phyloP scores from a whole-genome alignment of 2,329 filamentous ascomycete genomes.

The Paraconiothyrium brasiliense region DNA sequence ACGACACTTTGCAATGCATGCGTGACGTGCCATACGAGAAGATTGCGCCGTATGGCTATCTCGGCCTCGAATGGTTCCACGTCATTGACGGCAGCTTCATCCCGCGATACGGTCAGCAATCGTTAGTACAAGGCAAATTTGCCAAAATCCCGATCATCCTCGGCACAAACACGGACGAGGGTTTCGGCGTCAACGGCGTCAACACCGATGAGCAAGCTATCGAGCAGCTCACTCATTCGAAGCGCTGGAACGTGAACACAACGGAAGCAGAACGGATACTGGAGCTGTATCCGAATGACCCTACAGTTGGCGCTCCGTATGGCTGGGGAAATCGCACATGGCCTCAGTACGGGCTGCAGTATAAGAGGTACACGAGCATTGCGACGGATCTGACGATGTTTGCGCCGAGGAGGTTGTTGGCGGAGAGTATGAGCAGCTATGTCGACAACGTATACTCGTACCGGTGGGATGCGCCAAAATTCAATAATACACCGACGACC shows the following conservation, averaged over 20 bases:
- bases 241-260: conserved; percentile 39
- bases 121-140: conserved; percentile 60
- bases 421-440: conserved; percentile 34
- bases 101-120: conserved; percentile 44
- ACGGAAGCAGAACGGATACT: conserved; percentile 32
- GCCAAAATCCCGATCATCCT: conserved; percentile 70
- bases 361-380: conserved; percentile 40
- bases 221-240: conserved; percentile 42
- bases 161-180: conserved; percentile 73
- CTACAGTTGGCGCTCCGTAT: conserved; percentile 57
- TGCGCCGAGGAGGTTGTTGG: conserved; percentile 37
- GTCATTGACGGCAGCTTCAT: conserved; percentile 41
- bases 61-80: conserved; percentile 43
- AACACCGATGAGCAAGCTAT: conserved; percentile 52
- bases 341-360: conserved; percentile 40
- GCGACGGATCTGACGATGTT: conserved; percentile 42
- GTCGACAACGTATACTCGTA: conserved; percentile 38
- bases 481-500: conserved; percentile 37
- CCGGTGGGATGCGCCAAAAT: conserved; percentile 43
- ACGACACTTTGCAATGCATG: conserved; percentile 38
- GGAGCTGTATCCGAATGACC: conserved; percentile 46
- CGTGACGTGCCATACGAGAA: conserved; percentile 37
- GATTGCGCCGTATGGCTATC: conserved; percentile 39
- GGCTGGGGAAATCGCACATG: conserved; percentile 42
- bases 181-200: conserved; percentile 63